Evolutionary conservation across 768 basidiomycete species (phyloP).

Genomic region (Pleurotus giganteus): DNA sequence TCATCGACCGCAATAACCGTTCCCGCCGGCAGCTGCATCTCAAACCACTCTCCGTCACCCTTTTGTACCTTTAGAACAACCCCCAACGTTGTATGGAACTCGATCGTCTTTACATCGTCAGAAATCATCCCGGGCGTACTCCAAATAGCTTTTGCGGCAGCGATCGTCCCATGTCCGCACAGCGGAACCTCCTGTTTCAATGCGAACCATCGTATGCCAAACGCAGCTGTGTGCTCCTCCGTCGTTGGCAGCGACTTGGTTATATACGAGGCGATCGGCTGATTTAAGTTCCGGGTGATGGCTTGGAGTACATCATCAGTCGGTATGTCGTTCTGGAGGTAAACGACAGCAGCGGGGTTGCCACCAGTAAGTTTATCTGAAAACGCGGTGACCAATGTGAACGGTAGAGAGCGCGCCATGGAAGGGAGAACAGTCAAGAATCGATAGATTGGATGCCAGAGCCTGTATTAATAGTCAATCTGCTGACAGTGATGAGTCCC

Average conservation of each 20-base stretch:
- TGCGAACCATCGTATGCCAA: constrained; percentile 38
- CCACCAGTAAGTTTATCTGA: background rate
- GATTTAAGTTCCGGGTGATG: constrained; percentile 42
- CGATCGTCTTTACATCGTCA: constrained; percentile 27
- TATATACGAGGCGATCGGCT: constrained; percentile 40
- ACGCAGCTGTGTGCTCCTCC: constrained; percentile 24
- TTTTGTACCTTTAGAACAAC: constrained; percentile 28
- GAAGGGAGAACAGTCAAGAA: too few species aligned
- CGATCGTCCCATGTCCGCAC: constrained; percentile 47
- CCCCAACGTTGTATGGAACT: constrained; percentile 27
- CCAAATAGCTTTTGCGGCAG: constrained; percentile 40
- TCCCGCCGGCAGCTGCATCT: constrained; percentile 35
- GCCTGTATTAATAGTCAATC: too few species aligned
- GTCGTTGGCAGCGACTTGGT: constrained; percentile 22
- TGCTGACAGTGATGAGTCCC: too few species aligned
- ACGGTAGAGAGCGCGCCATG: background rate
- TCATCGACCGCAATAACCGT: constrained; percentile 21
- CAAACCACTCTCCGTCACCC: constrained; percentile 28
- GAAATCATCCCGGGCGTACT: constrained; percentile 23
- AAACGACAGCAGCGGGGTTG: constrained; percentile 6
- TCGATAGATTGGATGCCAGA: too few species aligned
- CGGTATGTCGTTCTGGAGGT: constrained; percentile 8
- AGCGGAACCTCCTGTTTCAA: constrained; percentile 24
- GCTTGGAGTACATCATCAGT: constrained; percentile 27
- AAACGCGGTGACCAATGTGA: constrained; percentile 29